phyloP scores from a whole-genome alignment of 2,329 filamentous ascomycete genomes.

The Phoma herbarum region DNA sequence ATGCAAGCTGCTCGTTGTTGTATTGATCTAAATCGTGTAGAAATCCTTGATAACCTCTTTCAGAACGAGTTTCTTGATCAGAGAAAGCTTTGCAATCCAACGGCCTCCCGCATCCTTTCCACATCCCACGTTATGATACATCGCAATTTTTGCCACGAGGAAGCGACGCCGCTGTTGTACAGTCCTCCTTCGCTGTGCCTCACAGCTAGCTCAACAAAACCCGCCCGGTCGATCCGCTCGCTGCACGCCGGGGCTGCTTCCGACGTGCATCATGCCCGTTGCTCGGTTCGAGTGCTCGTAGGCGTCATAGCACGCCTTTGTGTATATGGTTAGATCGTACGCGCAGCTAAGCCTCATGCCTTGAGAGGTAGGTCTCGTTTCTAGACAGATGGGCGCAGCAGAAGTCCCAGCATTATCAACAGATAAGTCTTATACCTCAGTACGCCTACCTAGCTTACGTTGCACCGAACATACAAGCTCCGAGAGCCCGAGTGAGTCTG shows the following conservation, averaged over 20 bases:
- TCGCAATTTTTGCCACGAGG: background rate
- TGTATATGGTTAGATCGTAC: background rate
- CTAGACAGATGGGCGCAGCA: background rate
- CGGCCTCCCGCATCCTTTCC: background rate
- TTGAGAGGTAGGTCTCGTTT: background rate
- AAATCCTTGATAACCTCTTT: background rate
- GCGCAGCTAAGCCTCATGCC: background rate
- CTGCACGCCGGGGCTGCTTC: background rate
- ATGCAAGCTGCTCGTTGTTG: background rate
- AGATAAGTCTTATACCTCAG: background rate
- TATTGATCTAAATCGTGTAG: background rate
- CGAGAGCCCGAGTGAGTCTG: background rate
- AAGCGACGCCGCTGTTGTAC: background rate
- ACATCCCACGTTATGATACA: background rate
- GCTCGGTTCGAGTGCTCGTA: background rate
- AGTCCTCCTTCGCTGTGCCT: background rate
- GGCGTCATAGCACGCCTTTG: background rate
- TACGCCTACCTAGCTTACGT: background rate
- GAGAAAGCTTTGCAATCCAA: background rate
- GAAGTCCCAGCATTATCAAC: background rate
- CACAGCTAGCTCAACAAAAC: background rate
- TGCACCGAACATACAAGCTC: background rate
- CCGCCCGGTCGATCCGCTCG: background rate
- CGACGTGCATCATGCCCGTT: background rate
- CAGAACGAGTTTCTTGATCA: background rate